Evolutionary conservation across 192 early-diverging fungal genomes (phyloP), one percentile per base, ranked within the genome.

Genomic region (Podila horticola): DNA sequence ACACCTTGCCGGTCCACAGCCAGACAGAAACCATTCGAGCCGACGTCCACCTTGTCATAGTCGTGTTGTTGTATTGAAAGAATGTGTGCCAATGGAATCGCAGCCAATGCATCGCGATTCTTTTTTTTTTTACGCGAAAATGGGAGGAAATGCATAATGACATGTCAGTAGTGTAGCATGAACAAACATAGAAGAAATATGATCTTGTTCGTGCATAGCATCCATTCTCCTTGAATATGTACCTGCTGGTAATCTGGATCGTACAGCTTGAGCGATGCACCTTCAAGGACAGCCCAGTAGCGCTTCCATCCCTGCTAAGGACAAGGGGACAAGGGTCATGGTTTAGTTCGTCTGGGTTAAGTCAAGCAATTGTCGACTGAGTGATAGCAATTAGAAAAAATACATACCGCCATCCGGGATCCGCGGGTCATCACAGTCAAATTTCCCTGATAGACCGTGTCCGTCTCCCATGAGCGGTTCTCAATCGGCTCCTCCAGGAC

Each of bases 231-330:
- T 15, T 24, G 26, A 51, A 13, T 36, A 8, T 31, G 49, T 77
- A 77, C 75, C 58, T 50, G 26, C 29, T 81, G 76, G 51, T 81
- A 72, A 36, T 81, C 76, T 17, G 71, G 64, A 55, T 81, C 77
- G 50, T 81, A 81, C 8, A 81, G 62, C 67, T 81, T 81, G 62
- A 81, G 13, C 6, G 71, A 20, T 55, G 34, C 59, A 31, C 77
- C 71, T 55, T 73, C 49, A 19, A 81, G 62, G n/a, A 73, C 77
- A 3, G 77, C 71, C 70, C 71, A 81, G 51, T 81, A 81, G 12
- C 71, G 50, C 62, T 81, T 81, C 77, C 71, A 81, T 19, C 70
- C 34, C 76, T 79, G 45, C 8, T 2, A 20, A 17, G 12, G 5
- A 33, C 52, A 41, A 19, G 1, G n/a, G 31, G 29, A 33, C 10